phyloP scores from a whole-genome alignment of 257 asterid species.

The Solanum okadae region DNA sequence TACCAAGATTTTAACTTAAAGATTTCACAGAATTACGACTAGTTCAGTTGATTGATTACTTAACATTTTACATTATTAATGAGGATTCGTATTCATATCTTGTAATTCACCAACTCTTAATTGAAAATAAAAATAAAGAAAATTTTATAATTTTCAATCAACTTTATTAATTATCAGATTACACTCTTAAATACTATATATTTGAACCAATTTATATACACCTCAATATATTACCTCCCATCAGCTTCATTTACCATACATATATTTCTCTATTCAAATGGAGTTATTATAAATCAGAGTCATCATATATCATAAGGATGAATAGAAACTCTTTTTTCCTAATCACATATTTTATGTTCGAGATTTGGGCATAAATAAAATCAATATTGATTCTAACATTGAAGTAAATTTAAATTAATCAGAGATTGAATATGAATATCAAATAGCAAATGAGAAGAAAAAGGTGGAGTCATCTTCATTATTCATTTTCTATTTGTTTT shows the following conservation, averaged over 20 bases:
- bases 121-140: not conserved
- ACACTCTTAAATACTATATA: not conserved
- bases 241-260: not conserved
- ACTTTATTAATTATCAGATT: not conserved
- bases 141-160: not conserved
- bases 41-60: not conserved
- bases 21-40: not conserved
- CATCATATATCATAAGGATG: not conserved
- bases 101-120: not conserved
- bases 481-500: not conserved
- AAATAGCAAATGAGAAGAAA: not conserved
- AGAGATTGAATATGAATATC: not conserved
- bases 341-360: not conserved
- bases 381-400: not conserved
- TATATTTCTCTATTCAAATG: not conserved
- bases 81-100: not conserved
- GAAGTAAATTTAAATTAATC: not conserved
- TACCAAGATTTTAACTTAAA: not conserved
- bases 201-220: not conserved
- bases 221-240: not conserved
- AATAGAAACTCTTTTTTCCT: not conserved
- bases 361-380: not conserved
- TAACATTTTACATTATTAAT: not conserved
- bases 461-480: conserved; percentile 3
- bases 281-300: not conserved